phyloP scores from a whole-genome alignment of 331 rosid genomes.

The Malus hybrid region DNA sequence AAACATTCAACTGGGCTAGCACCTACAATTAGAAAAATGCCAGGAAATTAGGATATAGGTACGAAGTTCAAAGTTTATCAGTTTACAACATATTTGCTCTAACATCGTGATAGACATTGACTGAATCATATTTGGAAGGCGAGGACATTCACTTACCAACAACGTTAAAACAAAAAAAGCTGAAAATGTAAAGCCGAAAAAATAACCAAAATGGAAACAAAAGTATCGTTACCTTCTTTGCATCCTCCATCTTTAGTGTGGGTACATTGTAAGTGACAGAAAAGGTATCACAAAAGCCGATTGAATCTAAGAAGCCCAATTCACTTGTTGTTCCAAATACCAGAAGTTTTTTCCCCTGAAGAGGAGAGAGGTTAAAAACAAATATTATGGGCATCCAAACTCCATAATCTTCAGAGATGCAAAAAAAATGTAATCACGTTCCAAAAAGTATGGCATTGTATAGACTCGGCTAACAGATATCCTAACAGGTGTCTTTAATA shows the following conservation, averaged over 20 bases:
- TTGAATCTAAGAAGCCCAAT: constrained; percentile 63
- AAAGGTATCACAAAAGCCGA: constrained; percentile 74
- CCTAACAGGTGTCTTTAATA: background rate
- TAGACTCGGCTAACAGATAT: background rate
- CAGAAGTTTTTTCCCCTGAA: constrained; percentile 89
- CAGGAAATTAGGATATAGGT: background rate
- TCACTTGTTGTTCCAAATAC: constrained; percentile 94
- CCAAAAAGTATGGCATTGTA: background rate
- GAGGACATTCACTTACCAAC: background rate
- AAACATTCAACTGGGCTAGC: constrained; percentile 69
- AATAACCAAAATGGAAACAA: background rate
- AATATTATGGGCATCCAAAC: constrained; percentile 1
- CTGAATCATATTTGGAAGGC: background rate
- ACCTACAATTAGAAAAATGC: constrained; percentile 43
- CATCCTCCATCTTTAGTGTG: constrained; percentile 49
- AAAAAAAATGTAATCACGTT: background rate
- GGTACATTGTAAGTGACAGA: constrained; percentile 78
- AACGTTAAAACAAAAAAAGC: background rate
- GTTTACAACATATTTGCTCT: background rate
- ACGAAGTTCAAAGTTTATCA: background rate
- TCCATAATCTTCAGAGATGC: background rate
- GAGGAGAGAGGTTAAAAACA: constrained; percentile 6
- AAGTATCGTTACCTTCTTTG: constrained; percentile 59
- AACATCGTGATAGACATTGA: background rate
- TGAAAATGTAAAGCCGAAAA: background rate